Evolutionary conservation across 805 yeast genomes (phyloP).

Genomic region (Zygosaccharomyces rouxii): DNA sequence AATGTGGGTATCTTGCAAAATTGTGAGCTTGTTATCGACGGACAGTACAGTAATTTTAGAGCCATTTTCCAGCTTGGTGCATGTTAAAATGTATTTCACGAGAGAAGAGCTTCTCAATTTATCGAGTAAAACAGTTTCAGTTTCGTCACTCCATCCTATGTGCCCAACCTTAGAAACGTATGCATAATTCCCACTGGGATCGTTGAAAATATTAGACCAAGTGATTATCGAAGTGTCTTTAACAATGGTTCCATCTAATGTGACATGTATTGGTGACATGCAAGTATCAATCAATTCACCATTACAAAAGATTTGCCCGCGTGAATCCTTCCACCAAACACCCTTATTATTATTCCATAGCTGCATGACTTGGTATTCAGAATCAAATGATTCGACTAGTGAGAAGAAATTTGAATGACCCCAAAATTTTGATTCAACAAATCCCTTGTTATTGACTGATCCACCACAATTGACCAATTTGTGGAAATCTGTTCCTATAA

Average conservation of each 20-base stretch:
- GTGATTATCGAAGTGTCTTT: constrained; percentile 2
- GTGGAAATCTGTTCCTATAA: constrained; percentile 8
- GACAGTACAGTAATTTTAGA: constrained; percentile 10
- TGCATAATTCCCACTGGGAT: constrained; percentile 8
- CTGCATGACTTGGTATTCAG: neutral
- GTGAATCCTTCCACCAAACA: constrained; percentile 14
- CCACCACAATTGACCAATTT: constrained; percentile 14
- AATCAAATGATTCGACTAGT: neutral
- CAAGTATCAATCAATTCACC: neutral
- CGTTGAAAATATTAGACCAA: constrained; percentile 8
- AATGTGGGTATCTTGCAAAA: constrained; percentile 4
- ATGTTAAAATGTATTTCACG: constrained; percentile 7
- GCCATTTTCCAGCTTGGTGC: constrained; percentile 5
- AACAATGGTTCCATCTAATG: constrained; percentile 4
- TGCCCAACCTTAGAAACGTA: constrained; percentile 8
- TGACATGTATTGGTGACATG: constrained; percentile 5
- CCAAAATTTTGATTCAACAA: constrained; percentile 7
- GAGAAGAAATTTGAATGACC: constrained; percentile 10
- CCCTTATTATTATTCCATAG: constrained; percentile 13
- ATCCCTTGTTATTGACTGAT: constrained; percentile 12
- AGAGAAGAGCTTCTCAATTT: constrained; percentile 3
- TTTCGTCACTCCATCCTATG: constrained; percentile 10
- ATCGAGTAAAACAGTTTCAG: neutral
- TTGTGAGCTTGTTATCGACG: constrained; percentile 8
- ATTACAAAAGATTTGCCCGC: constrained; percentile 8